Base-by-base conservation (phyloP, 495 filamentous ascomycete genomes). In the Schizothecium vesticola region DNA sequence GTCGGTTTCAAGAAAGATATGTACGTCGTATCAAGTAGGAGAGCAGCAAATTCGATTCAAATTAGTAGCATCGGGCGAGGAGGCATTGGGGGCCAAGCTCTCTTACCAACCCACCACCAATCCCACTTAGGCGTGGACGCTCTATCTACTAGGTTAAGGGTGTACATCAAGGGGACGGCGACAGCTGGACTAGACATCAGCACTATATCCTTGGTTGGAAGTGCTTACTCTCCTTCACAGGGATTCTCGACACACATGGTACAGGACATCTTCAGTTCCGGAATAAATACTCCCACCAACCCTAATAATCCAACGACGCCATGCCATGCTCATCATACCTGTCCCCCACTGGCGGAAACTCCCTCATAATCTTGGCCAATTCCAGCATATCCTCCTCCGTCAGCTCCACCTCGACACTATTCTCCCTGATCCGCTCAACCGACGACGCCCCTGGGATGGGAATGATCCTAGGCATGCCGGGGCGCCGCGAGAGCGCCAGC, bases 401-500 rank as follows among this genome's bases (percentile, higher is more conserved):
- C 61, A 88, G 67, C 6, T 80, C 74, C 0, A 87, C 74, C 31
- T 77, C 66, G n/a, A 73, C 77, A 9, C 73, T 67, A 69, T 89
- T 89, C 77, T 89, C 86, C 28, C 73, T 59, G 3, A 87, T 77
- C 12, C 85, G 75, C 24, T 72, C 78, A 6, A 71, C 78, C 0
- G 77, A 81, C 22, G 83, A 86, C 9, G 89, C 87, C 9, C 92
- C 92, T 0, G 92, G 93, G 71, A 97, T 96, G 3, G 92, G 93
- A 61, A 96, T 89, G 69, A 96, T 90, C 3, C 80, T 84, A 8
- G 88, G 87, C 76, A 88, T 84, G 7, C 88, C 91, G 33, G 87
- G 80, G 72, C 83, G 80, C 33, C 77, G 80, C 61, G 83, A 84
- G 65, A 88, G 75, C 1, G 82, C 73, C 59, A 72, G 76, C 5